These are phyloP conservation scores for Solanum chiquidenum DNA, from an alignment of 257 asterid genomes.

Conservation along the genomic window DNA sequence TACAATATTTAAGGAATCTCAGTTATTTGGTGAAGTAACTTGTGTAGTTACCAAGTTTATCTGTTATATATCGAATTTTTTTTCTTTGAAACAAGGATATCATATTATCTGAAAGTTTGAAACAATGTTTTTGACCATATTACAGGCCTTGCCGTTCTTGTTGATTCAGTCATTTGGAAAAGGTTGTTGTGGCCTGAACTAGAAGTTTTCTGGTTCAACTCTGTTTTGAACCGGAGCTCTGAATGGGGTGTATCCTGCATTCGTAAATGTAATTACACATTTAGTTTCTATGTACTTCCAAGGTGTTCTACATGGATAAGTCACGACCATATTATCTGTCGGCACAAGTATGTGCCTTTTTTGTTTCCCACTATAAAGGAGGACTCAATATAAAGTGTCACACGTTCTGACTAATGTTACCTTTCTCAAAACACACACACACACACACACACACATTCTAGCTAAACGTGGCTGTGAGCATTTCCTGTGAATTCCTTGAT, in stretches of 20 bases:
- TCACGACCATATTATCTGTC: background rate
- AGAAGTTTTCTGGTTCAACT: constrained; percentile 97
- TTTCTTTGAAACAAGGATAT: background rate
- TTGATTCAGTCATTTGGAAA: constrained; percentile 85
- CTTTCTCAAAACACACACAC: background rate
- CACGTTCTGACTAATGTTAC: background rate
- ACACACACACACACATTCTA: background rate
- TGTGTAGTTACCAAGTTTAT: background rate
- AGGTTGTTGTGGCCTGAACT: constrained; percentile 81
- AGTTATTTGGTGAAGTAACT: background rate
- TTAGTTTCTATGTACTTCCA: background rate
- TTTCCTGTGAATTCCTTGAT: background rate
- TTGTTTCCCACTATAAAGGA: background rate
- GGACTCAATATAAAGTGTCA: background rate
- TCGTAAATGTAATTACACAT: background rate
- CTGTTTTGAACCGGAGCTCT: constrained; percentile 88
- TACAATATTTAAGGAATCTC: background rate
- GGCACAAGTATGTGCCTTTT: background rate
- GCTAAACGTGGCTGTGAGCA: background rate
- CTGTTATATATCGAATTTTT: background rate
- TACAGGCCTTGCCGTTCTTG: constrained; percentile 66
- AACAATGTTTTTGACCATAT: background rate
- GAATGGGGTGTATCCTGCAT: constrained; percentile 99
- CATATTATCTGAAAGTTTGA: background rate
- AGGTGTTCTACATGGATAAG: background rate